Base-by-base conservation (phyloP, 2,329 filamentous ascomycete species). In the Penicillium paneum region DNA sequence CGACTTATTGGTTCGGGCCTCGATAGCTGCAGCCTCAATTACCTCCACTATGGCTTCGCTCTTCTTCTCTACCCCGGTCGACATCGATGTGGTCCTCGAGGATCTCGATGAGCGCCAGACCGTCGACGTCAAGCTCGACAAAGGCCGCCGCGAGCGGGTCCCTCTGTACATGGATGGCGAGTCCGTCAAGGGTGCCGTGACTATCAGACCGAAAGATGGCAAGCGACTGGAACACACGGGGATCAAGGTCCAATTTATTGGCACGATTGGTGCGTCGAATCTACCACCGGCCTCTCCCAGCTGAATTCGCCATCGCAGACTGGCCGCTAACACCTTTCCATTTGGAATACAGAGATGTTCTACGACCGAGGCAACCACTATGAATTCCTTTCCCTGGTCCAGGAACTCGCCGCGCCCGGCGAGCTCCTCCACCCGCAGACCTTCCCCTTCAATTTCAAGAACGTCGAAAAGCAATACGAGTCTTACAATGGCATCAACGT, bases 401-500 rank as follows among this genome's bases (percentile, higher is more conserved):
- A 97, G 76, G 94, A 99, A 77, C 86, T 99, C 38, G 94, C 94
- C 17, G 92, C 94, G 17, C 94, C 94, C 2, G 94, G 94, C 74
- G 94, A 99, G 79, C 88, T 99, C 54, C 94, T 97, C 73, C 95
- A 99, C 77, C 94, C 94, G 40, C 94, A 99, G 79, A 97, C 92
- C 45, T 97, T 96, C 75, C 91, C 96, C 64, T 99, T 99, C 84
- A 96, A 97, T 80, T 99, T 99, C 85, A 97, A 97, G 77, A 99
- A 97, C 75, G 91, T 99, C 67, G 94, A 99, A 83, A 99, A 99
- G 81, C 92, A 96, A 76, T 99, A 99, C 82, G 95, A 99, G 78
- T 97, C 92, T 62, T 99, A 99, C 82, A 96, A 96, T 73, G 94
- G 94, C 71, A 99, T 99, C 84, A 99, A 99, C 72, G 94, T 99